Evolutionary conservation across 768 basidiomycete genomes (phyloP), one percentile per base, ranked within the genome.

Genomic region (Omphalotus guepiniiformis): DNA sequence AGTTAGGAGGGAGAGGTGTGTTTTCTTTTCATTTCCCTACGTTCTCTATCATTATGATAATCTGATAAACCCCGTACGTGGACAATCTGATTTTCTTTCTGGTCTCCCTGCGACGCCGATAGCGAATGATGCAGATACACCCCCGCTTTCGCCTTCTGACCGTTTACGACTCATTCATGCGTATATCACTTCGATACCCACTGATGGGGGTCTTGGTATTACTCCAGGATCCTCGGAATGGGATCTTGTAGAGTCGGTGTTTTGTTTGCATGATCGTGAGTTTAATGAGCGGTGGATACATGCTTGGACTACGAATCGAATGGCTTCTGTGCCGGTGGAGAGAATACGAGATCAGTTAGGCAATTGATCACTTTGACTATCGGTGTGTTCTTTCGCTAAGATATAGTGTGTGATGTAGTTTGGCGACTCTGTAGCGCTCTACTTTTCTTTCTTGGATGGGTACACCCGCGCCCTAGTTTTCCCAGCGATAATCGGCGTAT

Each of bases 131-230:
- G 60, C 73, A 18, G 34, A 46, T 15, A 36, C 44, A 2, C 66
- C 67, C 3, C 66, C 76, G 0, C 65, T 88, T 23, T 79, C 79
- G 0, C 77, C 86, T 4, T 82, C 89, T 1, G 86, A 93, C 58
- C 79, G 85, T n/a, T 68, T 93, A 18, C 81, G 91, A n/a, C 77
- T 92, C 25, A 75, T 92, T 0, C 73, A 93, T 57, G 60, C 73
- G 6, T 85, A 83, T 60, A 70, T 93, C 50, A 81, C 89, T 2
- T 79, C 85, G 1, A 79, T 78, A 0, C 70, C 74, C 0, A 58
- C 70, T n/a, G 93, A 94, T 43, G 85, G 90, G 8, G 93, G 93
- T 4, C 76, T 95, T 2, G 92, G 89, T 1, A 80, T 97, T 39
- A 79, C 83, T 6, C 84, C 88, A 1, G 80, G 78, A 12, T 72